Percentiles rank a stretch among this genome's conserved stretches.
Evolutionary conservation across 2,329 filamentous ascomycete genomes (phyloP).

Genomic region (Escovopsis sp.): DNA sequence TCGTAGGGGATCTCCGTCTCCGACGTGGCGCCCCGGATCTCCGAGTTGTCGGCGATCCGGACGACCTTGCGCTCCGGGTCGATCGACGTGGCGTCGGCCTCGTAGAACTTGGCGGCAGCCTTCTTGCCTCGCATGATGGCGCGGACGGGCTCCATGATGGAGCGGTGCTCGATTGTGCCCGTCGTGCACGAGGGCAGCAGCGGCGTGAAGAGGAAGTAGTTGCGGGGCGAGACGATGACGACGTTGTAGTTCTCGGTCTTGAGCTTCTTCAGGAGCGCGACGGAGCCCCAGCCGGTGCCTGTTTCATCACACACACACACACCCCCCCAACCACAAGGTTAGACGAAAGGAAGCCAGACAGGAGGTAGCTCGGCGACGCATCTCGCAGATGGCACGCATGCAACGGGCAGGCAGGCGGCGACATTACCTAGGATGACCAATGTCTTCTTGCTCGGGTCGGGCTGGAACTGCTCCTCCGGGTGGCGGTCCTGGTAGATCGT

Average conservation of each 20-base stretch:
- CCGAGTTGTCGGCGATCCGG: conserved; percentile 80
- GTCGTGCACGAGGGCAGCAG: conserved; percentile 95
- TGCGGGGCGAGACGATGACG: conserved; percentile 90
- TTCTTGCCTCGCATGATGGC: conserved; percentile 93
- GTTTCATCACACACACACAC: not conserved
- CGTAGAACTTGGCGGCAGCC: conserved; percentile 87
- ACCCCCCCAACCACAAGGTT: not conserved
- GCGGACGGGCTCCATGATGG: conserved; percentile 98
- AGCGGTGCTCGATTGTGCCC: conserved; percentile 94
- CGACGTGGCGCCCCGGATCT: conserved; percentile 69
- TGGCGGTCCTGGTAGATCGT: conserved; percentile 70
- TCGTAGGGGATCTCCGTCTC: conserved; percentile 91
- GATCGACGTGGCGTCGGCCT: conserved; percentile 91
- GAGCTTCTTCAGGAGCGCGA: conserved; percentile 94
- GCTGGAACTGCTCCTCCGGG: conserved; percentile 61
- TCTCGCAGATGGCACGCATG: no score
- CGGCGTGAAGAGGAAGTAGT: conserved; percentile 99
- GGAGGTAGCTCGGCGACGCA: no score
- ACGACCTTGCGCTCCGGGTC: conserved; percentile 83
- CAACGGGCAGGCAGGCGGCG: no score
- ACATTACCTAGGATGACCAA: conserved; percentile 75
- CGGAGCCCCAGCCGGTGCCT: conserved; percentile 93
- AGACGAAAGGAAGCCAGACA: no score
- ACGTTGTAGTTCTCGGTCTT: conserved; percentile 99
- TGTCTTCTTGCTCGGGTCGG: conserved; percentile 88